Conservation (phyloP, 2,329 filamentous ascomycete genomes). For the Botrytis medusae region DNA sequence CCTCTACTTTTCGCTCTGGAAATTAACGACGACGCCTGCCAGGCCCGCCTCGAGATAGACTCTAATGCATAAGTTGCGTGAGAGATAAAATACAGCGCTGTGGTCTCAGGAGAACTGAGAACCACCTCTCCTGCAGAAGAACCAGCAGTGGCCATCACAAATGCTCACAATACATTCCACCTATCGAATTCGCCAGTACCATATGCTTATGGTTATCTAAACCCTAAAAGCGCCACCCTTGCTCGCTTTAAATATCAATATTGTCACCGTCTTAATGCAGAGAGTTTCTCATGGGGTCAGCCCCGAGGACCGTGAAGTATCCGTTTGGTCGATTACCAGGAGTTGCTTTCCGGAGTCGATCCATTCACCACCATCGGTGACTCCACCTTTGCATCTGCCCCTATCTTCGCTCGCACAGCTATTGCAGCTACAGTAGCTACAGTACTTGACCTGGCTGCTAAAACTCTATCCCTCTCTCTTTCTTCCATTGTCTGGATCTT, state of each 20-base stretch:
- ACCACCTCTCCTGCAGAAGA: background rate
- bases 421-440: background rate
- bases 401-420: background rate
- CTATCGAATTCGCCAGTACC: background rate
- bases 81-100: background rate
- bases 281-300: background rate
- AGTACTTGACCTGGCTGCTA: background rate
- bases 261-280: background rate
- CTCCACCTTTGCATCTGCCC: background rate
- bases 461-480: background rate
- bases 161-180: background rate
- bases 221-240: background rate
- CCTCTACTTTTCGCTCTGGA: background rate
- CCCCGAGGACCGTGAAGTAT: background rate
- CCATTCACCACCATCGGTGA: constrained; percentile 18
- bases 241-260: background rate
- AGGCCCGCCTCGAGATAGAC: background rate
- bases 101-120: too few species aligned
- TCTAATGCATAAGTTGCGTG: background rate
- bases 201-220: background rate
- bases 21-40: background rate
- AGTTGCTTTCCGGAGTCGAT: background rate
- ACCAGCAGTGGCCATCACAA: background rate
- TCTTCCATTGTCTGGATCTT: background rate
- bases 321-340: background rate